Percentiles rank a stretch among this genome's conserved stretches.
Evolutionary conservation across 495 filamentous ascomycete genomes (phyloP).

Genomic region (Penicillium taxi): DNA sequence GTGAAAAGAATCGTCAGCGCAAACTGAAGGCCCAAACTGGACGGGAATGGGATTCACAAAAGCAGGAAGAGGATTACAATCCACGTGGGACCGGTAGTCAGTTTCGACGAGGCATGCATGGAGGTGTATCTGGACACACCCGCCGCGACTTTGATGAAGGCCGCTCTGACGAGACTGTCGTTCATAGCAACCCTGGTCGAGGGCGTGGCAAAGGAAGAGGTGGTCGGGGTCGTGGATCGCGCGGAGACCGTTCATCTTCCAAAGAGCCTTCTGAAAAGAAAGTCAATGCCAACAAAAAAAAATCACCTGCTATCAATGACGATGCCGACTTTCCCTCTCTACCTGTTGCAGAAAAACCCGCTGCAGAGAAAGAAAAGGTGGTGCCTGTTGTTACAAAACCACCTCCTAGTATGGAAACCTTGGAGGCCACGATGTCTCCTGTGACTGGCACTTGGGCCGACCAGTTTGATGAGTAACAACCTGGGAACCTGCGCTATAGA

Average conservation of each 20-base stretch:
- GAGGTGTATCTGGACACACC: conserved; percentile 43
- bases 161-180: conserved; percentile 13
- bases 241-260: conserved; percentile 18
- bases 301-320: conserved; percentile 21
- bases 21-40: conserved; percentile 59
- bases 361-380: no score
- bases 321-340: conserved; percentile 40
- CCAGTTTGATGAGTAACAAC: conserved; percentile 26
- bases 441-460: conserved; percentile 34
- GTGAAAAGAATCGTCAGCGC: conserved; percentile 62
- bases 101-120: conserved; percentile 51
- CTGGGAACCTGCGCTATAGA: background rate
- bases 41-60: conserved; percentile 71
- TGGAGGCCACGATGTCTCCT: conserved; percentile 19
- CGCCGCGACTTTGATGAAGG: conserved; percentile 28
- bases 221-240: conserved; percentile 29
- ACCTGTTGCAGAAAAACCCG: conserved; percentile 15
- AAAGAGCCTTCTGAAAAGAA: conserved; percentile 12
- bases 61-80: conserved; percentile 55
- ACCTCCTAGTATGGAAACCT: conserved; percentile 16
- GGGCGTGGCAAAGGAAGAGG: conserved; percentile 22
- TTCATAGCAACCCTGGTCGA: conserved; percentile 8
- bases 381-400: conserved; percentile 3
- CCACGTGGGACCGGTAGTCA: conserved; percentile 38
- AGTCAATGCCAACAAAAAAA: no score